Conservation (phyloP, 176 grass and related monocot species). For the Phoenix dactylifera region DNA sequence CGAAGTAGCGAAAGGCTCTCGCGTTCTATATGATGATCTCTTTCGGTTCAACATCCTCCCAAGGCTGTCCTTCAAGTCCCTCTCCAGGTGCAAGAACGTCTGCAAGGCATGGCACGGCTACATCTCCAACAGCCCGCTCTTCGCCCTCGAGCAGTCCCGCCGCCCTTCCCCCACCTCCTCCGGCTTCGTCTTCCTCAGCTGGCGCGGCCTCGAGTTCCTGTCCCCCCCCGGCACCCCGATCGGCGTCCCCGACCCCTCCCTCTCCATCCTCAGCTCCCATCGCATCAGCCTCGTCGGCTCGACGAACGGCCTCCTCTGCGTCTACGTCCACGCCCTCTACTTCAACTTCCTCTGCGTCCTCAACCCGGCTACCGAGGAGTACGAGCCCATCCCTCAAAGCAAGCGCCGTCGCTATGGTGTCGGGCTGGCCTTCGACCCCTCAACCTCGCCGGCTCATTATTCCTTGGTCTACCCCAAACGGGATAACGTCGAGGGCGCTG, state of each 20-base stretch:
- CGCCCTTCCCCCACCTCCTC: conserved; percentile 23
- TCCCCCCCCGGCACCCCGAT: neutral
- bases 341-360: conserved; percentile 18
- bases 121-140: conserved; percentile 17
- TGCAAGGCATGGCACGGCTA: conserved; percentile 35
- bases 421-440: conserved; percentile 13
- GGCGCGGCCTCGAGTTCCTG: neutral
- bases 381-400: conserved; percentile 8
- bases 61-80: conserved; percentile 29
- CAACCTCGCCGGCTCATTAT: neutral
- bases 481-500: too few species aligned
- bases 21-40: too few species aligned
- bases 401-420: neutral
- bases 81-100: conserved; percentile 28
- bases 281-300: conserved; percentile 28
- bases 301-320: conserved; percentile 47
- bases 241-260: conserved; percentile 23
- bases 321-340: neutral
- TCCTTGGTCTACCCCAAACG: neutral
- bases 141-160: conserved; percentile 5
- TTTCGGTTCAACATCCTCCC: conserved; percentile 14
- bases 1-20: too few species aligned
- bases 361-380: conserved; percentile 34
- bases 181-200: conserved; percentile 22
- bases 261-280: conserved; percentile 11